A percentile compares a stretch with the other conserved stretches of the same genome.
Evolutionary conservation across 2,329 filamentous ascomycete genomes (phyloP).

Genomic region (Biscogniauxia mediterranea): DNA sequence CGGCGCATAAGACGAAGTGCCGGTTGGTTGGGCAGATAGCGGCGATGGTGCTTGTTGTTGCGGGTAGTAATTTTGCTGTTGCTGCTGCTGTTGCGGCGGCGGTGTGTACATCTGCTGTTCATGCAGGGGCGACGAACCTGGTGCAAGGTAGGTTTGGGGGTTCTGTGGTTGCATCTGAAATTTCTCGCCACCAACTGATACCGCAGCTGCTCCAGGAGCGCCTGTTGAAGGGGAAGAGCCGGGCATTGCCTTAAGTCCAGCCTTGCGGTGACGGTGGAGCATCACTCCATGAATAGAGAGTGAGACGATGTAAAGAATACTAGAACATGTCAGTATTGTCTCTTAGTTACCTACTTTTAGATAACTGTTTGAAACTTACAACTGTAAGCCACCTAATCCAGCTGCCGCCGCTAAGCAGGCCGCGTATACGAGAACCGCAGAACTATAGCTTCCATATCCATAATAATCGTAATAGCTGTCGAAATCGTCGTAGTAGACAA

Average conservation of each 20-base stretch:
- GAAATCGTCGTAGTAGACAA: slow-evolving; percentile 5
- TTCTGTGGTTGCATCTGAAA: slow-evolving; percentile 28
- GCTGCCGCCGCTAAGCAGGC: slow-evolving; percentile 36
- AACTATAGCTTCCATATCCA: slow-evolving; percentile 10
- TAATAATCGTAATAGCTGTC: slow-evolving; percentile 27
- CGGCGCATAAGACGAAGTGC: slow-evolving; percentile 15
- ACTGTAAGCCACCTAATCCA: slow-evolving; percentile 41
- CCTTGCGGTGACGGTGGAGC: slow-evolving; percentile 43
- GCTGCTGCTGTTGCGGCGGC: not conserved
- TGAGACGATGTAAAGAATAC: slow-evolving; percentile 41
- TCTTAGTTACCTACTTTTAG: not conserved
- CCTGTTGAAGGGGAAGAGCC: slow-evolving; percentile 22
- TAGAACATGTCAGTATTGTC: slow-evolving; percentile 22
- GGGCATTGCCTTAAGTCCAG: slow-evolving; percentile 41
- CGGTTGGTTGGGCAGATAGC: slow-evolving; percentile 18
- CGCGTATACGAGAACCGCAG: slow-evolving; percentile 14
- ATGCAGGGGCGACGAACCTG: slow-evolving; percentile 14
- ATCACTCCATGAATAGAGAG: slow-evolving; percentile 41
- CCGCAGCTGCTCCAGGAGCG: slow-evolving; percentile 10
- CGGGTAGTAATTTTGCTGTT: slow-evolving; percentile 11
- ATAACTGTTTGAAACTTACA: slow-evolving; percentile 36
- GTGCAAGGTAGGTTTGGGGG: slow-evolving; percentile 17
- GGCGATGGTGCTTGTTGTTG: slow-evolving; percentile 19
- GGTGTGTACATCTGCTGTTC: slow-evolving; percentile 9
- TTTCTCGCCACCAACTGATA: slow-evolving; percentile 25